phyloP scores from a whole-genome alignment of 1,284 basidiomycete species.

The Cutaneotrichosporon cyanovorans region DNA sequence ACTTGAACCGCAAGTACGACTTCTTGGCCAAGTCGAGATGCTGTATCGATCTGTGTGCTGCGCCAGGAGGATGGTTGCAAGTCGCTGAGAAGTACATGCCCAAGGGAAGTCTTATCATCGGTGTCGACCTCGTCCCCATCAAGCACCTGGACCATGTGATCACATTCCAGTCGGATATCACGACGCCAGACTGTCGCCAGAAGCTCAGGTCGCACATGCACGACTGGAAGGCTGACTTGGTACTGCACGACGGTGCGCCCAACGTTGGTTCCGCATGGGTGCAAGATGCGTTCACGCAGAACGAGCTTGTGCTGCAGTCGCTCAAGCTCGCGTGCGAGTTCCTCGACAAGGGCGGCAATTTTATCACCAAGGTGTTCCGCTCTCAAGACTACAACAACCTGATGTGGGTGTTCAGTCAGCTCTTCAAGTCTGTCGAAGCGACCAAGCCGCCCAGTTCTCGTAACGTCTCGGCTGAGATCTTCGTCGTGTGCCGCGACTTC shows the following conservation, averaged over 20 bases:
- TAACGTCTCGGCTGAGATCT: constrained; percentile 99
- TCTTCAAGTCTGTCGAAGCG: constrained; percentile 94
- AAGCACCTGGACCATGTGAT: constrained; percentile 89
- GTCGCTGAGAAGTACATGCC: constrained; percentile 99
- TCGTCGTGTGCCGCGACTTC: constrained; percentile 96
- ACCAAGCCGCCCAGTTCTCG: constrained; percentile 98
- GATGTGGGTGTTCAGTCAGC: constrained; percentile 96
- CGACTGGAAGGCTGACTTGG: constrained; percentile 99
- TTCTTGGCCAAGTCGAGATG: constrained; percentile 87
- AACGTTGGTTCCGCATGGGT: constrained; percentile 99
- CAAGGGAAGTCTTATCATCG: constrained; percentile 85
- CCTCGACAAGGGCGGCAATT: constrained; percentile 84
- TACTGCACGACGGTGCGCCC: constrained; percentile 98
- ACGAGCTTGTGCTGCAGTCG: constrained; percentile 92
- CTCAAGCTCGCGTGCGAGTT: constrained; percentile 96
- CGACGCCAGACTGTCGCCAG: constrained; percentile 82
- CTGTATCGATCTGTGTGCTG: constrained; percentile 96
- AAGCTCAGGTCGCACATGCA: constrained; percentile 82
- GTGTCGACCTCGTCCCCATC: constrained; percentile 95
- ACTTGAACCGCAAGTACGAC: constrained; percentile 96
- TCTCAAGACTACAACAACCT: constrained; percentile 98
- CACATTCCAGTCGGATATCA: constrained; percentile 93
- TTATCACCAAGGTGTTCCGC: constrained; percentile 98
- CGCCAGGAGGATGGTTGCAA: constrained; percentile 98
- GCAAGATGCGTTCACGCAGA: constrained; percentile 96